Evolutionary conservation across 306 rosid genomes (phyloP).

Genomic region (Geum urbanum): DNA sequence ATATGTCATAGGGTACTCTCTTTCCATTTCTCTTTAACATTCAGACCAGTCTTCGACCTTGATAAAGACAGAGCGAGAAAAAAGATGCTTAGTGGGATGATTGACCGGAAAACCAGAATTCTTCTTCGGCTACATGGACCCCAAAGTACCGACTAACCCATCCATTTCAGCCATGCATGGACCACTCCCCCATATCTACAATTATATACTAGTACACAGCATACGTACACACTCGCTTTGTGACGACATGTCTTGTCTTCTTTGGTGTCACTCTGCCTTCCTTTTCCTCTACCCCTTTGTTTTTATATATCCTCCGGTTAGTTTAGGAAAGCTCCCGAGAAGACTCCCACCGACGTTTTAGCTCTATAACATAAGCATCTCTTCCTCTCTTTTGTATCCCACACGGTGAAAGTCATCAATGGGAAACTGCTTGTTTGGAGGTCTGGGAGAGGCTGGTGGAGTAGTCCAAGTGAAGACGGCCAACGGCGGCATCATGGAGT

Average conservation of each 20-base stretch:
- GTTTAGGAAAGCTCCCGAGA: constrained; percentile 28
- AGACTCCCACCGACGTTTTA: constrained; percentile 43
- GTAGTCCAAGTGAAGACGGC: constrained; percentile 58
- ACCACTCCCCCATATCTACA: not conserved
- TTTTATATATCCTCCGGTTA: not conserved
- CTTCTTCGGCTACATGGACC: constrained; percentile 24
- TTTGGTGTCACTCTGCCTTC: constrained; percentile 12
- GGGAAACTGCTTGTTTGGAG: constrained; percentile 73
- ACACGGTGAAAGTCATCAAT: constrained; percentile 16
- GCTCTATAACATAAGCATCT: not conserved
- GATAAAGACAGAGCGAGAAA: constrained; percentile 32
- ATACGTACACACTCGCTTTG: constrained; percentile 1
- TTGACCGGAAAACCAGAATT: constrained; percentile 18
- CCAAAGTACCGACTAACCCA: constrained; percentile 2
- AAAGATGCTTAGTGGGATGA: constrained; percentile 4
- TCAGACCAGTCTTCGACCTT: not conserved
- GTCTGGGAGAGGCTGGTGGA: constrained; percentile 35
- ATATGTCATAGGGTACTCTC: not conserved
- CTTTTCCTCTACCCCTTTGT: not conserved
- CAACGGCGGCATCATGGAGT: constrained; percentile 86
- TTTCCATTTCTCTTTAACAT: not conserved
- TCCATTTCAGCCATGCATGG: constrained; percentile 11
- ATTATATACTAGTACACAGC: not conserved
- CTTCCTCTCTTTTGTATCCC: not conserved
- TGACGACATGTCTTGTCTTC: not conserved